These are phyloP conservation scores for Ophiostoma sp. DNA, from an alignment of 2,329 filamentous ascomycete genomes.

Conservation along the genomic window DNA sequence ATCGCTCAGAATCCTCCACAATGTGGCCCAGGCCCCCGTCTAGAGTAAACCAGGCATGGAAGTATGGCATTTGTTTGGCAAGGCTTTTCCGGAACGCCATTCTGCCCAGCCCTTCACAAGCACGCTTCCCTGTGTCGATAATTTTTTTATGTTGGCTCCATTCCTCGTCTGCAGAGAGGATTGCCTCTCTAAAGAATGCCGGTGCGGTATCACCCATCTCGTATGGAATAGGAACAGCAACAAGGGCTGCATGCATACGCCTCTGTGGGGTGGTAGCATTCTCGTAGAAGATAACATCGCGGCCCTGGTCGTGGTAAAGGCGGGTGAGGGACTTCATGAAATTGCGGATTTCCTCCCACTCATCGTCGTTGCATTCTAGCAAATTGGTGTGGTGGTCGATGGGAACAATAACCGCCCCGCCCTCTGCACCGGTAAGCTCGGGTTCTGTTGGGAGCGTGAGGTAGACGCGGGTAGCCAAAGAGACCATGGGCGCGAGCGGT, in stretches of 20 bases:
- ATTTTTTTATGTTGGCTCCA: slow-evolving; percentile 95
- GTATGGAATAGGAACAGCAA: slow-evolving; percentile 81
- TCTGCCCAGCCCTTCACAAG: slow-evolving; percentile 65
- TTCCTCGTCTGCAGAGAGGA: slow-evolving; percentile 80
- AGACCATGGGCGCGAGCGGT: slow-evolving; percentile 78
- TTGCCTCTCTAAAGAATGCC: slow-evolving; percentile 92
- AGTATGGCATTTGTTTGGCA: slow-evolving; percentile 96
- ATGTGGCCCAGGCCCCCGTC: slow-evolving; percentile 91
- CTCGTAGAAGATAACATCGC: slow-evolving; percentile 94
- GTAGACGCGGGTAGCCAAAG: slow-evolving; percentile 78
- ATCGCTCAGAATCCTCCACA: slow-evolving; percentile 76
- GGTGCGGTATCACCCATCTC: slow-evolving; percentile 86
- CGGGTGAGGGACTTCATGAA: slow-evolving; percentile 96
- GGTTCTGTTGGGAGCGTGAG: slow-evolving; percentile 86
- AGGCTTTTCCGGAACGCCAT: slow-evolving; percentile 74
- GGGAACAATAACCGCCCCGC: slow-evolving; percentile 82
- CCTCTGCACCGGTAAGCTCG: slow-evolving; percentile 64
- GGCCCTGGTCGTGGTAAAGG: slow-evolving; percentile 89
- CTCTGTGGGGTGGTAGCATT: slow-evolving; percentile 79
- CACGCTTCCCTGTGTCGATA: slow-evolving; percentile 72
- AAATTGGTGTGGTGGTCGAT: slow-evolving; percentile 82
- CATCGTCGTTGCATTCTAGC: slow-evolving; percentile 96
- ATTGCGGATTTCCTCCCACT: slow-evolving; percentile 98
- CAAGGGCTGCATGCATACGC: slow-evolving; percentile 77
- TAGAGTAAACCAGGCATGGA: slow-evolving; percentile 91